Percentiles rank a stretch among this genome's conserved stretches.
Conservation (phyloP, 495 filamentous ascomycete genomes). For the Penicillium tannophilum region DNA sequence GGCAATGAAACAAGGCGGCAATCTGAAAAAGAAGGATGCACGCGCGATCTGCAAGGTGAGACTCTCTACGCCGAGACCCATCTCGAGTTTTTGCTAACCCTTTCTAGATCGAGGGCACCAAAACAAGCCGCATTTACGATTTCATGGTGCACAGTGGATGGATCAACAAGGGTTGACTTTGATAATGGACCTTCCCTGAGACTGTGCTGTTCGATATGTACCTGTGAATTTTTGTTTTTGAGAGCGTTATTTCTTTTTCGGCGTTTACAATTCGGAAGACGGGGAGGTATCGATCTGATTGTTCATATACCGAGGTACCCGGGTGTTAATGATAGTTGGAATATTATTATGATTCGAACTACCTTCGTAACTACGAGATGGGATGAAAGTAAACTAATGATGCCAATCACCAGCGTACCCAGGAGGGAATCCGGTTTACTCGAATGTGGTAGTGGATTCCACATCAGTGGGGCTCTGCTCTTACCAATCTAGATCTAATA, state of each 20-base stretch:
- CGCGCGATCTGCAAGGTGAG: constrained; percentile 65
- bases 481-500: too few species aligned
- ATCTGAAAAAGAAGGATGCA: constrained; percentile 87
- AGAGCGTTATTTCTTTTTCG: constrained; percentile 20
- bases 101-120: constrained; percentile 62
- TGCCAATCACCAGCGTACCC: too few species aligned
- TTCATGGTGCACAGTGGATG: constrained; percentile 93
- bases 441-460: too few species aligned
- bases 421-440: too few species aligned
- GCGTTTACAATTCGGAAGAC: constrained; percentile 19
- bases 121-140: constrained; percentile 77
- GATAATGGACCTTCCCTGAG: constrained; percentile 17
- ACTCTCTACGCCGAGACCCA: background rate
- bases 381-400: too few species aligned
- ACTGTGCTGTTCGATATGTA: constrained; percentile 6
- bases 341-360: background rate
- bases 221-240: constrained; percentile 13
- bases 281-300: background rate
- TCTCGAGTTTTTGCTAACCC: constrained; percentile 10
- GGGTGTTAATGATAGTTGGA: constrained; percentile 10
- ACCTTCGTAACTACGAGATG: background rate
- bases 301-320: background rate
- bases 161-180: constrained; percentile 54
- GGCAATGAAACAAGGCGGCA: constrained; percentile 82
- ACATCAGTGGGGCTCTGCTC: too few species aligned